Evolutionary conservation across 2,329 filamentous ascomycete species (phyloP).

Genomic region (Monosporascus ibericus): DNA sequence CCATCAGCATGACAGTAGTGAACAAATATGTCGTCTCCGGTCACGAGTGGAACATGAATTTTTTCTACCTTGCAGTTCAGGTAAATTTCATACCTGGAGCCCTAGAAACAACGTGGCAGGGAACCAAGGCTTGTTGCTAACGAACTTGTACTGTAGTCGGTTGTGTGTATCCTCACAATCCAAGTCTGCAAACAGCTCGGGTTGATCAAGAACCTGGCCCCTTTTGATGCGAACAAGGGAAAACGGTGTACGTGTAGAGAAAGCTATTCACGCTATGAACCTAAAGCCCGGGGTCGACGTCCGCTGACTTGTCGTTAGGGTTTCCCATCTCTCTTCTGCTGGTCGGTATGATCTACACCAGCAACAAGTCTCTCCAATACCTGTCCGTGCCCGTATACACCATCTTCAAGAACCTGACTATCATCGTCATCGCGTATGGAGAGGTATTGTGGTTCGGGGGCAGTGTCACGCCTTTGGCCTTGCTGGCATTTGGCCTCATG

Average conservation of each 20-base stretch:
- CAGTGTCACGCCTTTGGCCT: conserved; percentile 76
- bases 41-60: conserved; percentile 87
- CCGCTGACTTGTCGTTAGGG: conserved; percentile 50
- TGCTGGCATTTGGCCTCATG: conserved; percentile 95
- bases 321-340: conserved; percentile 93
- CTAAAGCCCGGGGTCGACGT: neutral
- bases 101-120: neutral
- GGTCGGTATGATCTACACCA: conserved; percentile 98
- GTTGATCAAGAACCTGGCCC: conserved; percentile 73
- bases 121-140: conserved; percentile 8
- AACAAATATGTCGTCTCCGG: conserved; percentile 98
- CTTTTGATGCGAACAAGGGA: conserved; percentile 81
- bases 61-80: conserved; percentile 89
- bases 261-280: neutral
- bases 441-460: conserved; percentile 98
- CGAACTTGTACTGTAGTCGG: conserved; percentile 50
- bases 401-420: conserved; percentile 99
- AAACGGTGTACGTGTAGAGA: conserved; percentile 68
- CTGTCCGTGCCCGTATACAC: conserved; percentile 98
- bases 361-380: conserved; percentile 91
- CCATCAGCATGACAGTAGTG: conserved; percentile 99
- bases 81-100: conserved; percentile 46
- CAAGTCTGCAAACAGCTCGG: conserved; percentile 73
- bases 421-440: conserved; percentile 96
- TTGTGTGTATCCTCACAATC: conserved; percentile 85